Percentiles rank a stretch among this genome's conserved stretches.
These are phyloP conservation scores for Cryptosporidium ryanae DNA, from an alignment of 169 alveolate genomes.

Conservation along the genomic window DNA sequence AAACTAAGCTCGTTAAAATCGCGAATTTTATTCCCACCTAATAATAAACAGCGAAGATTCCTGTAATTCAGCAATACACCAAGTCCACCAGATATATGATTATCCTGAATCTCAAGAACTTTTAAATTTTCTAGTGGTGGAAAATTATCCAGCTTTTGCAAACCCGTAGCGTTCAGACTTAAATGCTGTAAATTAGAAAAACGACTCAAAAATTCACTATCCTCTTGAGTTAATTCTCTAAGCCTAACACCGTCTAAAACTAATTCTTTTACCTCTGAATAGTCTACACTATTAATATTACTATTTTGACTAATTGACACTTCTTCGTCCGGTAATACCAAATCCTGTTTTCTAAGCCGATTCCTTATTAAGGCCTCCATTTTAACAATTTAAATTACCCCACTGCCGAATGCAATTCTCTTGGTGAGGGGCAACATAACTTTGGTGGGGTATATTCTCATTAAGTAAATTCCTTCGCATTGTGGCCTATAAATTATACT, in stretches of 20 bases:
- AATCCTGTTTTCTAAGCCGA: conserved; percentile 73
- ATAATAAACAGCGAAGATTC: conserved; percentile 85
- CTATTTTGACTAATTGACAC: conserved; percentile 46
- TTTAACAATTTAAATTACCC: conserved; percentile 31
- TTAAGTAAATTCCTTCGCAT: too few relatives aligned
- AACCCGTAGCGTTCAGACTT: conserved; percentile 90
- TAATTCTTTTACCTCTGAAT: conserved; percentile 78
- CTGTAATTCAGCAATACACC: conserved; percentile 86
- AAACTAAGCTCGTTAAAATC: conserved; percentile 17
- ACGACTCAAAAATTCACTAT: conserved; percentile 83
- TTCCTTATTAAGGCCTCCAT: conserved; percentile 68
- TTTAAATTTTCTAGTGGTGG: conserved; percentile 86
- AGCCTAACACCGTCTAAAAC: conserved; percentile 88
- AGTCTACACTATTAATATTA: conserved; percentile 44
- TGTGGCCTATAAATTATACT: too few relatives aligned
- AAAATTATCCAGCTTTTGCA: conserved; percentile 83
- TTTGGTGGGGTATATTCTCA: conserved; percentile 1
- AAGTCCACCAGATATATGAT: conserved; percentile 82
- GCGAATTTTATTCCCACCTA: conserved; percentile 86
- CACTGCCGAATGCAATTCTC: conserved; percentile 4
- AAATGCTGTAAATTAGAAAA: conserved; percentile 83
- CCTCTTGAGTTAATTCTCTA: conserved; percentile 80
- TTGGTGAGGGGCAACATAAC: neutral
- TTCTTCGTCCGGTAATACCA: conserved; percentile 71
- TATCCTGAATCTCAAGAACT: conserved; percentile 88